Evolutionary conservation across 2,329 filamentous ascomycete genomes (phyloP), one percentile per base, ranked within the genome.

Genomic region (Colletotrichum lini): DNA sequence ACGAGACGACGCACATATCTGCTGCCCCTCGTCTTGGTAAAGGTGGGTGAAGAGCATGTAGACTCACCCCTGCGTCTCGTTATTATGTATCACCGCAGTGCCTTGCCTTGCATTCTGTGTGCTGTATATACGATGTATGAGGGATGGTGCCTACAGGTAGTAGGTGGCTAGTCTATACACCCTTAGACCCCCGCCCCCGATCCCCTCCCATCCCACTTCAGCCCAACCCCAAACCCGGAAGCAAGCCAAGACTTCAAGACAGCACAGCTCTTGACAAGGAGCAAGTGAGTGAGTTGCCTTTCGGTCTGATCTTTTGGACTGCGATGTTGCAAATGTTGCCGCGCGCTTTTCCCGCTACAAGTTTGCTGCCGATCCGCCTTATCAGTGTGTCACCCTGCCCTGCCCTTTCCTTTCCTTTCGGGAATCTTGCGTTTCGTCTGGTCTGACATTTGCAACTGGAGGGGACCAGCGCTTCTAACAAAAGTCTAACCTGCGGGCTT

Each of bases 241-340:
- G 59, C 35, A 62, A 57, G 67, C 64, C 67, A 67, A 67, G 67
- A 23, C 50, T 57, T 52, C 18, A 18, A 56, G 54, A 53, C 60
- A 47, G 61, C 35, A 53, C 66, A 42, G 53, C 35, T 50, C 26
- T 52, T 30, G n/a, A 52, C 45, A 62, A 62, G 45, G 42, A 70
- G 21, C 8, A 16, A 23, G 23, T 65, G 30, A 54, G 38, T 42
- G 35, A 30, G 23, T 16, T 53, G 35, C 23, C 23, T 38, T 38
- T 68, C 23, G 54, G 35, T 67, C 64, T 62, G 57, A 70, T 67
- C 64, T 67, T 52, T 52, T 52, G 18, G 16, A 18, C 35, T 50
- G 63, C 47, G 50, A 52, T 68, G 44, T n/a, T 57, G 15, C 38
- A 18, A 45, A 38, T 58, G 38, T 23, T 30, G 50, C 54, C n/a